A percentile compares a stretch with the other conserved stretches of the same genome.
These are phyloP conservation scores for Kodamaea arcana DNA, from an alignment of 1,139 yeast genomes.

Conservation along the genomic window DNA sequence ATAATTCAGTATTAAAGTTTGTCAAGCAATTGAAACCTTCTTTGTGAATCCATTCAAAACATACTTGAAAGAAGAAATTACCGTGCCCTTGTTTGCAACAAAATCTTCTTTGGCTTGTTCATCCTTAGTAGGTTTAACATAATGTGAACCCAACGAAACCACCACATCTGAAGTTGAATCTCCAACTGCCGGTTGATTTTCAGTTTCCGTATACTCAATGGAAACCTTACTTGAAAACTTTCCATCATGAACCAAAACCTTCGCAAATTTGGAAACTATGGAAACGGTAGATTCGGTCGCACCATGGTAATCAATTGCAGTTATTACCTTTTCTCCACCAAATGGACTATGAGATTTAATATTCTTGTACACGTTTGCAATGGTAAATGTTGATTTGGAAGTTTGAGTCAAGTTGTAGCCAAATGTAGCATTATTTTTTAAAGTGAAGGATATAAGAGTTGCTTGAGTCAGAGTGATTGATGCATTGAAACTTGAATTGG, in stretches of 20 bases:
- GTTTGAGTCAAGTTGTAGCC: slow-evolving; percentile 3
- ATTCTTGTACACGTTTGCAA: slow-evolving; percentile 1
- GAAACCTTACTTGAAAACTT: slow-evolving; percentile 1
- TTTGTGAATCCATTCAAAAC: slow-evolving; percentile 2
- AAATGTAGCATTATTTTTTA: slow-evolving; percentile 6
- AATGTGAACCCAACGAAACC: neutral
- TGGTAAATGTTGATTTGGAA: neutral
- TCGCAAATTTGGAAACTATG: slow-evolving; percentile 3
- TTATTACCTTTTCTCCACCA: neutral
- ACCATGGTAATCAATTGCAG: slow-evolving; percentile 1
- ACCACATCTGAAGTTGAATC: neutral
- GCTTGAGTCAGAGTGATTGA: slow-evolving; percentile 1
- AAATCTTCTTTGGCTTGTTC: neutral
- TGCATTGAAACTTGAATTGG: slow-evolving; percentile 1
- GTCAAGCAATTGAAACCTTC: slow-evolving; percentile 3
- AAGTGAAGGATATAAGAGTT: slow-evolving; percentile 4
- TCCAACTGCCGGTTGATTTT: neutral
- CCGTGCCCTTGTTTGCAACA: neutral
- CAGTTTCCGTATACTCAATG: neutral
- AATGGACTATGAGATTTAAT: slow-evolving; percentile 2
- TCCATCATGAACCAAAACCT: neutral
- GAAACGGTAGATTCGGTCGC: neutral
- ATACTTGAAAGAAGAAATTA: slow-evolving; percentile 3
- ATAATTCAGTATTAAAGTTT: too few relatives aligned
- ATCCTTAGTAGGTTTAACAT: neutral